A percentile compares a stretch with the other conserved stretches of the same genome.
These are phyloP conservation scores for Yamadazyma olivae DNA, from an alignment of 805 yeast genomes.

Conservation along the genomic window DNA sequence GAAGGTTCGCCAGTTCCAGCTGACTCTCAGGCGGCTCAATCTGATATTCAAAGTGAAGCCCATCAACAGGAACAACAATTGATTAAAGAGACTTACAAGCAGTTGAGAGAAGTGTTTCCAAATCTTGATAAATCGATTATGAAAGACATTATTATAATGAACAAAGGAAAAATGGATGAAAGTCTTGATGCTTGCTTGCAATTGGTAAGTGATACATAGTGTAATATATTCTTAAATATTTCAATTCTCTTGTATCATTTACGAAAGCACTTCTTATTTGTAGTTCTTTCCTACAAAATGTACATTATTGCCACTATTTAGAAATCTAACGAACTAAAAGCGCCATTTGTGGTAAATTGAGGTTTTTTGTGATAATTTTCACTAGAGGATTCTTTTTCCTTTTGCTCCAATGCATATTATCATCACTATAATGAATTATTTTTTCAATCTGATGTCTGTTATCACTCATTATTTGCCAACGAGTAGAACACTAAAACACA, in stretches of 20 bases:
- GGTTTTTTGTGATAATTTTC: no score
- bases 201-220: slow-evolving; percentile 17
- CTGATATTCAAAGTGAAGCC: neutral
- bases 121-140: slow-evolving; percentile 64
- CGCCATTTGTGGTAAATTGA: no score
- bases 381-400: no score
- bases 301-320: no score
- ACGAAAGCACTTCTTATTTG: no score
- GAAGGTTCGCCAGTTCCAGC: slow-evolving; percentile 13
- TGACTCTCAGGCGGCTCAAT: neutral
- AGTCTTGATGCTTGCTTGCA: slow-evolving; percentile 64
- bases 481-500: no score
- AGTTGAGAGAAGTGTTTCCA: slow-evolving; percentile 72
- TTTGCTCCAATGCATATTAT: no score
- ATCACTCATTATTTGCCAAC: no score
- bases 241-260: neutral
- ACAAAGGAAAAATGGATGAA: slow-evolving; percentile 63
- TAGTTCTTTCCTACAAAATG: no score
- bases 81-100: slow-evolving; percentile 31
- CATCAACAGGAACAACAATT: slow-evolving; percentile 5
- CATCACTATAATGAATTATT: no score
- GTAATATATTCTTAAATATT: slow-evolving; percentile 3
- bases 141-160: slow-evolving; percentile 65
- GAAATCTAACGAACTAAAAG: no score
- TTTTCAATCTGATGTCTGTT: no score